Base-by-base conservation (phyloP, 306 rosid species). In the Cucurbita pepo region DNA sequence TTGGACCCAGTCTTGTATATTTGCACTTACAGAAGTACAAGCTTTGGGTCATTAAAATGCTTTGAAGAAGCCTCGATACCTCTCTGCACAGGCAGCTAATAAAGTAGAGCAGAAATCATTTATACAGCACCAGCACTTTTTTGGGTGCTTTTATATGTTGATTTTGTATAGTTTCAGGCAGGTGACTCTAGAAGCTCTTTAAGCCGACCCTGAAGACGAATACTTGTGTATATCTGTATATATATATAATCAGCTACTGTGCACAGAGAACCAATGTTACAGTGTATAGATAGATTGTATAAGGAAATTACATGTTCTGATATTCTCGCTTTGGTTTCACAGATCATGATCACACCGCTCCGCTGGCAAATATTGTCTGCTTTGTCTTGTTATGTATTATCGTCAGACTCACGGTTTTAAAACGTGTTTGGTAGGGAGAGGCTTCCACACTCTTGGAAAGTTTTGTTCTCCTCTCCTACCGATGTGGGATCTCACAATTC, bases 1-100 rank as follows among this genome's bases (percentile, higher is more conserved):
- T 94, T 25, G 97, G 88, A 69, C 94, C 98, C 12, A 85, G 91
- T 80, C 89, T 90, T 76, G 71, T 90, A 51, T 91, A 94, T 84
- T 77, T 94, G 84, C 87, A 87, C 76, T 83, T 87, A 69, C 89
- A 87, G 78, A 94, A 89, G 78, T 75, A 83, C 73, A 94, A 87
- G 78, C 88, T 94, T 60, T 94, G 98, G 98, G 82, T 89, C 79
- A 76, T 89, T 79, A 89, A 89, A 81, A 86, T 82, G 89, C 67
- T 94, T 47, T 94, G 82, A 86, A 73, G 72, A 6, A 41, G n/a
- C 64, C 47, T 71, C 61, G 37, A 71, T n/a, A 15, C n/a, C 62
- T 36, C 62, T 19, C n/a, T 52, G 61, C 48, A 53, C 75, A 53
- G 36, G 61, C 40, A 52, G 38, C 22, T 16, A 55, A 71, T 34